phyloP scores from a whole-genome alignment of 2,329 filamentous ascomycete species.

The Talaromyces sp. region DNA sequence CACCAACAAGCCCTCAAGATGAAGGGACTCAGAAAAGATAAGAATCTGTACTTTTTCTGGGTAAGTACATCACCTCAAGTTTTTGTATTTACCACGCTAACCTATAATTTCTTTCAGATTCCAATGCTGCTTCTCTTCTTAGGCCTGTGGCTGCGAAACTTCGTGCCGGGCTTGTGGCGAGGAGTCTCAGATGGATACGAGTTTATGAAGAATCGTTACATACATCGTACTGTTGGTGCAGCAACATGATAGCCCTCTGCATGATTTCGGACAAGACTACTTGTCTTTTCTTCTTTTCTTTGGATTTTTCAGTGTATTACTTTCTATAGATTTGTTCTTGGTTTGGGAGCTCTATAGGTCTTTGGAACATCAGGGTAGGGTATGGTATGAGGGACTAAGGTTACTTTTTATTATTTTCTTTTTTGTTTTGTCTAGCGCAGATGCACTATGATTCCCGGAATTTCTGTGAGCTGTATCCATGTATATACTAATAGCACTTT shows the following conservation, averaged over 20 bases:
- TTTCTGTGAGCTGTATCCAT: background rate
- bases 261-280: background rate
- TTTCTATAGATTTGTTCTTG: background rate
- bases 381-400: background rate
- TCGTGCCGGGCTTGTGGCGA: constrained; percentile 38
- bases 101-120: constrained; percentile 29
- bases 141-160: constrained; percentile 41
- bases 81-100: background rate
- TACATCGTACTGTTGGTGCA: constrained; percentile 22
- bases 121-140: constrained; percentile 43
- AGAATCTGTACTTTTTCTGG: constrained; percentile 52
- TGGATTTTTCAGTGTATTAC: background rate
- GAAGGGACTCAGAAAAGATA: constrained; percentile 45
- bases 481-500: background rate
- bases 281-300: background rate
- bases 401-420: background rate
- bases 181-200: constrained; percentile 33
- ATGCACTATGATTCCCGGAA: background rate
- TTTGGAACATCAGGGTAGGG: background rate
- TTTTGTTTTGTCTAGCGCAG: background rate
- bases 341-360: background rate
- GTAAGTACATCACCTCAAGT: constrained; percentile 31
- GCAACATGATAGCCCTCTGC: constrained; percentile 20
- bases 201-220: constrained; percentile 30
- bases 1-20: constrained; percentile 43